Percentiles rank a stretch among this genome's conserved stretches.
phyloP scores from a whole-genome alignment of 306 rosid species.

The Prunus dulcis region DNA sequence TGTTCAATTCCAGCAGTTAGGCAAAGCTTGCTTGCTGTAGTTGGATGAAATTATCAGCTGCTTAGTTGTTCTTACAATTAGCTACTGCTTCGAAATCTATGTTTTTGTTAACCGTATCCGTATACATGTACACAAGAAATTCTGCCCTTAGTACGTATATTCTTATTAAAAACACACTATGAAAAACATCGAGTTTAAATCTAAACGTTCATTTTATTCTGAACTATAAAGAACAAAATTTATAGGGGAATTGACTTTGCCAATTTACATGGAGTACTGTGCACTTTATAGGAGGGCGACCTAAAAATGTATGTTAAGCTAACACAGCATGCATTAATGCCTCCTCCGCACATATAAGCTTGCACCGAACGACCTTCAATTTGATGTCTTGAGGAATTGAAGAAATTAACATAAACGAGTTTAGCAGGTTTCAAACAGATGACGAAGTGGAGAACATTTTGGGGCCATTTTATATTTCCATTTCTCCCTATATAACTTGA shows the following conservation, averaged over 20 bases:
- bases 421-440: background rate
- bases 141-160: background rate
- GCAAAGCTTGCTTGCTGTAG: conserved; percentile 68
- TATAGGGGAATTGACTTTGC: background rate
- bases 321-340: background rate
- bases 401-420: background rate
- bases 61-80: background rate
- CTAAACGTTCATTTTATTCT: background rate
- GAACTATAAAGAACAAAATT: background rate
- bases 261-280: background rate
- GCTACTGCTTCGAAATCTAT: background rate
- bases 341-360: background rate
- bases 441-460: background rate
- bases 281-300: background rate
- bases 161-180: background rate
- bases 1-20: conserved; percentile 83
- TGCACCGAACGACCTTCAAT: background rate
- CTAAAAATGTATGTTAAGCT: background rate
- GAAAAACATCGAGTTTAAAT: background rate
- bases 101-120: background rate
- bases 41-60: conserved; percentile 44
- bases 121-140: background rate
- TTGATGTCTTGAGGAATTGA: background rate
- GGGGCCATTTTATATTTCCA: background rate
- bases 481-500: background rate